Conservation (phyloP, 768 basidiomycete species). For the Boletus rex-veris region DNA sequence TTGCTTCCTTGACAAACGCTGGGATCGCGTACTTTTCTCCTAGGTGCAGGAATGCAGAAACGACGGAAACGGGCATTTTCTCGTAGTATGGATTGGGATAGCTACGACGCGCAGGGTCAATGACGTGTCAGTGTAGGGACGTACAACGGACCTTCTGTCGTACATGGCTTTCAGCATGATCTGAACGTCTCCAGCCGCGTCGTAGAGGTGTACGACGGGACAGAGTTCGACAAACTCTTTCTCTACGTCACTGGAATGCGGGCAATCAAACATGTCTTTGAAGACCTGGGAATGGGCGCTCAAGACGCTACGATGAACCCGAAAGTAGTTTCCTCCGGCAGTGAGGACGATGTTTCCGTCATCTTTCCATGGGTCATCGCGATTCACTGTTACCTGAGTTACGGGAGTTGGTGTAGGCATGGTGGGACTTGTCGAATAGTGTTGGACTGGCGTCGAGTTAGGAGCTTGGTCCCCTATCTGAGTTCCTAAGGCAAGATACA, state of each 20-base stretch:
- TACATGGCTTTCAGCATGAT: slow-evolving; percentile 16
- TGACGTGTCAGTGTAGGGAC: background rate
- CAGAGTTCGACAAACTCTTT: slow-evolving; percentile 12
- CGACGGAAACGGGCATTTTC: background rate
- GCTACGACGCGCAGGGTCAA: background rate
- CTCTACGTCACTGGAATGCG: background rate
- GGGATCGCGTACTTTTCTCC: slow-evolving; percentile 20
- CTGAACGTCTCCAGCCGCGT: slow-evolving; percentile 10
- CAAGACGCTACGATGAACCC: slow-evolving; percentile 30
- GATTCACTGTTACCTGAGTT: background rate
- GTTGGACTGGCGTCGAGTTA: background rate
- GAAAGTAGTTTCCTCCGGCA: slow-evolving; percentile 24
- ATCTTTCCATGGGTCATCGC: slow-evolving; percentile 4
- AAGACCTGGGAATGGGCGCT: slow-evolving; percentile 27
- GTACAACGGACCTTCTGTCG: slow-evolving; percentile 6
- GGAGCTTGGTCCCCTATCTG: no score
- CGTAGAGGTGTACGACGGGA: slow-evolving; percentile 18
- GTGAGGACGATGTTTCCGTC: slow-evolving; percentile 29
- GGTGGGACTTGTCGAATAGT: background rate
- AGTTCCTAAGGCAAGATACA: no score
- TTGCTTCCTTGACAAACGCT: slow-evolving; percentile 5
- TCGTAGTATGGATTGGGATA: background rate
- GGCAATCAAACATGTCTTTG: slow-evolving; percentile 23
- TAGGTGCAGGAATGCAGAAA: slow-evolving; percentile 9
- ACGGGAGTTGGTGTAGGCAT: background rate